phyloP scores from a whole-genome alignment of 2,329 filamentous ascomycete genomes.

The Fusarium solani-melongenae region DNA sequence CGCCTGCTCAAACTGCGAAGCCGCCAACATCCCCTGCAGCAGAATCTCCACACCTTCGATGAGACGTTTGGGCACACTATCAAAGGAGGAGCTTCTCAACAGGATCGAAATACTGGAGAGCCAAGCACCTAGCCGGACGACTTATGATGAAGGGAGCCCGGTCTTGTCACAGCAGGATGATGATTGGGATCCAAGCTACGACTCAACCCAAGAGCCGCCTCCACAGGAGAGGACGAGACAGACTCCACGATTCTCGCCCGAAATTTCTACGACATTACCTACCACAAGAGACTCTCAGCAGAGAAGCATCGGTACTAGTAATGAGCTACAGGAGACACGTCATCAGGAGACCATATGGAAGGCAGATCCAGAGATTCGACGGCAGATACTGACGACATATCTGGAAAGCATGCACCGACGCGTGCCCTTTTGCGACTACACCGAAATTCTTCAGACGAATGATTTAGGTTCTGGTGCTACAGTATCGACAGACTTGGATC shows the following conservation, averaged over 20 bases:
- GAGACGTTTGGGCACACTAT: not conserved
- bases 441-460: not conserved
- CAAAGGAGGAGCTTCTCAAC: not conserved
- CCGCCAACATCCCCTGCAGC: not conserved
- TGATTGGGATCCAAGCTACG: not conserved
- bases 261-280: not conserved
- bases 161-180: not conserved
- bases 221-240: not conserved
- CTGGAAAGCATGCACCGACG: not conserved
- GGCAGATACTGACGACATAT: not conserved
- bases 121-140: not conserved
- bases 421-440: not conserved
- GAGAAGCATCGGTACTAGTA: fast-evolving
- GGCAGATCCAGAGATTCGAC: not conserved
- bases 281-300: not conserved
- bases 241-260: not conserved
- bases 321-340: not conserved
- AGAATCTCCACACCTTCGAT: not conserved
- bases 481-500: not conserved
- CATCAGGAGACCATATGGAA: not conserved
- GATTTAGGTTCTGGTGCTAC: not conserved
- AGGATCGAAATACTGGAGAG: not conserved
- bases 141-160: not conserved
- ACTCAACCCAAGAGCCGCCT: not conserved
- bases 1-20: not conserved